Conservation (phyloP, 352 stramenopile genomes). For the Pythium myriotylum region DNA sequence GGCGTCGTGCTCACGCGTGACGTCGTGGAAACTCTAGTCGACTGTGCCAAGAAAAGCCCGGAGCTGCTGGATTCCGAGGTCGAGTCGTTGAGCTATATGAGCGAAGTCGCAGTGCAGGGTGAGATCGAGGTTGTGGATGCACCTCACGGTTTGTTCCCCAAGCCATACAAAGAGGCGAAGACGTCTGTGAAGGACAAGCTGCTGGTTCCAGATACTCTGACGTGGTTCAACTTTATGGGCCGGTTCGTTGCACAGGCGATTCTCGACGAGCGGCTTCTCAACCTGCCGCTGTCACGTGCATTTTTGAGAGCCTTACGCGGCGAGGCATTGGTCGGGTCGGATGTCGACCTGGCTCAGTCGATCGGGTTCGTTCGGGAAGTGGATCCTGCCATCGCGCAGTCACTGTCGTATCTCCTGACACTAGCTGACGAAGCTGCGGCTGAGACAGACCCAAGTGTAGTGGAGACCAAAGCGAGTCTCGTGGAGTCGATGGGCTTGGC, state of each 20-base stretch:
- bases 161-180: constrained; percentile 30
- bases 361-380: constrained; percentile 66
- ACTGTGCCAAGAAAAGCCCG: constrained; percentile 42
- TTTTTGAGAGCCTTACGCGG: constrained; percentile 66
- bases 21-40: constrained; percentile 55
- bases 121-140: constrained; percentile 40
- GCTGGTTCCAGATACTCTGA: constrained; percentile 27
- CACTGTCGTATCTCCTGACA: constrained; percentile 54
- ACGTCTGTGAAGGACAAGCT: constrained; percentile 20
- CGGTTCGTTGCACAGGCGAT: constrained; percentile 74
- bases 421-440: constrained; percentile 24
- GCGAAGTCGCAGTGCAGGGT: constrained; percentile 35
- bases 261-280: constrained; percentile 82
- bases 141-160: constrained; percentile 60
- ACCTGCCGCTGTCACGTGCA: constrained; percentile 75
- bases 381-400: constrained; percentile 70
- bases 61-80: constrained; percentile 72
- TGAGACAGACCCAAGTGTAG: constrained; percentile 5
- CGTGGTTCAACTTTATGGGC: constrained; percentile 76
- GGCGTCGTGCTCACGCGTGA: constrained; percentile 41
- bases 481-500: constrained; percentile 70
- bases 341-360: constrained; percentile 47
- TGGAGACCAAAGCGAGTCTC: constrained; percentile 30
- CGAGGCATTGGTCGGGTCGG: constrained; percentile 49
- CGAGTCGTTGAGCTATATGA: constrained; percentile 60